Percentiles rank a stretch among this genome's conserved stretches.
phyloP scores from a whole-genome alignment of 2,329 filamentous ascomycete species.

The Penicillium sumatraense region DNA sequence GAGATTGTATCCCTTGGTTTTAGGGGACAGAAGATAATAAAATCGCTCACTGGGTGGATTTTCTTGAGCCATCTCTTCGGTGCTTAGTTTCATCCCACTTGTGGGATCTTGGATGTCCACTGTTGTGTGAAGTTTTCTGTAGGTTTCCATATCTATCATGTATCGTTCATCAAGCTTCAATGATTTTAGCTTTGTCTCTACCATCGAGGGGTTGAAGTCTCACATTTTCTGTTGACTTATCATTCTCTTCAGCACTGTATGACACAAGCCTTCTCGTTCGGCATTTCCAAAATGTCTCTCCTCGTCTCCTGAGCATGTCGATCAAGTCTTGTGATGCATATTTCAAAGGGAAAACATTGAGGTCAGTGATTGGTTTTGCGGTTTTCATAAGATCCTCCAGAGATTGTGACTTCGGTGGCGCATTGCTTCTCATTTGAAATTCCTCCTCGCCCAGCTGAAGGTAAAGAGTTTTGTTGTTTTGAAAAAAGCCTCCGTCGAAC shows the following conservation, averaged over 20 bases:
- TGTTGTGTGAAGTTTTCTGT: constrained; percentile 7
- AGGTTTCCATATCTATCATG: constrained; percentile 16
- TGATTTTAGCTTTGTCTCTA: too few relatives aligned
- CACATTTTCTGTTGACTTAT: not conserved
- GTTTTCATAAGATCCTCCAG: not conserved
- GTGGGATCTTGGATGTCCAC: not conserved
- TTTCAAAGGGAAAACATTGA: not conserved
- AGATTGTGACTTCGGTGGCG: not conserved
- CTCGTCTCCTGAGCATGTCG: not conserved
- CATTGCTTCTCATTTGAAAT: not conserved
- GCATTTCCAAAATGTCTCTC: not conserved
- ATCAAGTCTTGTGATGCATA: not conserved
- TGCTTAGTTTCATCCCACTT: not conserved
- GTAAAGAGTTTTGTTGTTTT: not conserved
- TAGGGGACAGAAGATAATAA: constrained; percentile 3
- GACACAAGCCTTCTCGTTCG: not conserved
- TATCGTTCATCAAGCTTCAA: constrained; percentile 11
- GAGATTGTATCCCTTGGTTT: constrained; percentile 18
- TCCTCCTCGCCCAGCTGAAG: not conserved
- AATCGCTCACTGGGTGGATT: not conserved
- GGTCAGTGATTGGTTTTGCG: not conserved
- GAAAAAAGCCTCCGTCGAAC: too few relatives aligned
- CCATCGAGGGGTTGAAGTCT: not conserved
- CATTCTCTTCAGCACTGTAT: not conserved
- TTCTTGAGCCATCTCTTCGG: not conserved